Evolutionary conservation across 2,329 filamentous ascomycete genomes (phyloP).

Genomic region (Colletotrichum destructivum): DNA sequence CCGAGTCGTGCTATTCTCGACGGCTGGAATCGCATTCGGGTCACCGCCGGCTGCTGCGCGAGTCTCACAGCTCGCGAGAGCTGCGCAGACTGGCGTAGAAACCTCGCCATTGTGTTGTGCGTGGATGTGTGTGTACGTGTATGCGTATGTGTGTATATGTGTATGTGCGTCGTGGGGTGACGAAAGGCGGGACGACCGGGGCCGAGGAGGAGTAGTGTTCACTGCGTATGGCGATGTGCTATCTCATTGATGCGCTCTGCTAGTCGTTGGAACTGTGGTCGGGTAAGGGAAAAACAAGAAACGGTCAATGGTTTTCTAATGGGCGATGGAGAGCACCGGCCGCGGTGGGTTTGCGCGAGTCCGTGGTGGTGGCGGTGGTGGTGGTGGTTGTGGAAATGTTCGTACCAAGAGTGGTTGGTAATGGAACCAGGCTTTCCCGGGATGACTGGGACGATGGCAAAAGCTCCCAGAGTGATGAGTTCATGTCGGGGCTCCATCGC

Average conservation of each 20-base stretch:
- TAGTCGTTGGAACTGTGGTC: background rate
- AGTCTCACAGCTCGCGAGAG: conserved; percentile 74
- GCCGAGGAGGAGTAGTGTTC: conserved; percentile 34
- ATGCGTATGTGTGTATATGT: background rate
- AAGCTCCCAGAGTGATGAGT: conserved; percentile 40
- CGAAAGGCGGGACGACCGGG: conserved; percentile 41
- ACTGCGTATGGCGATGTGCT: conserved; percentile 35
- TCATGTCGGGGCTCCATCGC: conserved; percentile 27
- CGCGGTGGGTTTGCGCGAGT: background rate
- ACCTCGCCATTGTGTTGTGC: conserved; percentile 70
- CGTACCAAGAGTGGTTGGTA: conserved; percentile 25
- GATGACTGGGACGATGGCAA: conserved; percentile 40
- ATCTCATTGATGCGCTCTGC: conserved; percentile 37
- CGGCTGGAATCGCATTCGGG: conserved; percentile 61
- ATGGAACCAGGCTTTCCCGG: conserved; percentile 19
- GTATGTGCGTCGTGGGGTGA: conserved; percentile 20
- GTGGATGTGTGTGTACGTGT: conserved; percentile 15
- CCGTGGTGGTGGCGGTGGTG: conserved; percentile 2
- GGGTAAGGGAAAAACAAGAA: background rate
- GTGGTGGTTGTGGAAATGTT: conserved; percentile 15
- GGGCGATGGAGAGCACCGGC: conserved; percentile 17
- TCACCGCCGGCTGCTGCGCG: conserved; percentile 66
- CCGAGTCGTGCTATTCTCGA: conserved; percentile 51
- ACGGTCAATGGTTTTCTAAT: background rate
- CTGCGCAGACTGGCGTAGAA: conserved; percentile 77